These are phyloP conservation scores for Amborella trichopoda DNA, from an alignment of 164 flowering plant species.

Conservation along the genomic window DNA sequence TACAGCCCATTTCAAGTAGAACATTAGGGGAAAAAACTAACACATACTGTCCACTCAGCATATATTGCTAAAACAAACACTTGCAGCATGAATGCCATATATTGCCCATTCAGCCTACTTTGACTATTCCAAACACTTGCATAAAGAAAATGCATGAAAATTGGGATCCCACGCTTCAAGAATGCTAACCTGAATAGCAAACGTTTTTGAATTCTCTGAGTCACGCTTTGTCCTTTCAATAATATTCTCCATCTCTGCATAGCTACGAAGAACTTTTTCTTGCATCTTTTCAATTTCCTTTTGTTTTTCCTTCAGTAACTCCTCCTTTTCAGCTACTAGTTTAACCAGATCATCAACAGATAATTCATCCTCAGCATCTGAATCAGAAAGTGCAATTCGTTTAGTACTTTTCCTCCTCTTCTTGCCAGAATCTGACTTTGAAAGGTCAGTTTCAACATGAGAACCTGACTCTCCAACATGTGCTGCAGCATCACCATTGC, in stretches of 20 bases:
- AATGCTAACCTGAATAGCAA: slow-evolving; percentile 68
- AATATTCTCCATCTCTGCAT: slow-evolving; percentile 85
- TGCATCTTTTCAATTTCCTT: slow-evolving; percentile 52
- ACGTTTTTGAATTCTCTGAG: slow-evolving; percentile 75
- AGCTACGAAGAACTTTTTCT: slow-evolving; percentile 64
- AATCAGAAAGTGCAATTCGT: slow-evolving; percentile 54
- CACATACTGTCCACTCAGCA: too few relatives aligned
- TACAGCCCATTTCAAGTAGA: too few relatives aligned
- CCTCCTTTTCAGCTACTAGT: slow-evolving; percentile 70
- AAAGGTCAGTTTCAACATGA: slow-evolving; percentile 14
- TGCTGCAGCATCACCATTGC: slow-evolving; percentile 15
- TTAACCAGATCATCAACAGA: slow-evolving; percentile 63
- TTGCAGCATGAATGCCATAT: too few relatives aligned
- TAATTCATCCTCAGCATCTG: slow-evolving; percentile 56
- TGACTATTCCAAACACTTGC: too few relatives aligned
- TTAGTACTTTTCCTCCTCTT: slow-evolving; percentile 29
- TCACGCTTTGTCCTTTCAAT: slow-evolving; percentile 77
- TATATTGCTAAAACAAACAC: too few relatives aligned
- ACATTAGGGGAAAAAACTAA: too few relatives aligned
- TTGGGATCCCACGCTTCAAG: too few relatives aligned
- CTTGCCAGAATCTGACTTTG: slow-evolving; percentile 17
- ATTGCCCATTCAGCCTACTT: too few relatives aligned
- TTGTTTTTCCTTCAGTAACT: slow-evolving; percentile 38
- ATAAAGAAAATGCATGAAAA: too few relatives aligned
- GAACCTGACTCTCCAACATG: slow-evolving; percentile 34